phyloP scores from a whole-genome alignment of 192 early-diverging fungal genomes.

The Dissophora globulifera region DNA sequence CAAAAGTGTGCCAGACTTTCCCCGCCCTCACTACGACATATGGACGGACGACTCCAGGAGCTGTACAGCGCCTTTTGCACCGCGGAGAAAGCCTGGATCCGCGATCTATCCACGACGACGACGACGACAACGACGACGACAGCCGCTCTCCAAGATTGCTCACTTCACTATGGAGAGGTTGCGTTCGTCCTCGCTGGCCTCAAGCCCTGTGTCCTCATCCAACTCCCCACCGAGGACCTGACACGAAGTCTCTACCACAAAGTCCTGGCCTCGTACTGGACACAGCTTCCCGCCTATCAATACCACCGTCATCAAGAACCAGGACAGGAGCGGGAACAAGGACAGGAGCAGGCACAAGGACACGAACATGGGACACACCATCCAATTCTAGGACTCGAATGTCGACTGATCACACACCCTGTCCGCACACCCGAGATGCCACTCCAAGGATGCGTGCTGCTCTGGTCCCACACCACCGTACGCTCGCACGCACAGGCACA shows the following conservation, averaged over 20 bases:
- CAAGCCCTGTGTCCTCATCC: conserved; percentile 40
- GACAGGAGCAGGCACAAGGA: neutral
- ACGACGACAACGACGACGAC: neutral
- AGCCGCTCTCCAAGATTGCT: conserved; percentile 21
- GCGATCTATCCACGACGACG: neutral
- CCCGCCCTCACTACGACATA: too few relatives aligned
- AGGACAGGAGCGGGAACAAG: neutral
- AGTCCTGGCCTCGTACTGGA: conserved; percentile 14
- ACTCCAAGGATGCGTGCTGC: conserved; percentile 26
- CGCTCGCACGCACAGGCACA: conserved; percentile 10
- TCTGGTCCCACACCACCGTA: conserved; percentile 19
- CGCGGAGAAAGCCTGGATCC: conserved; percentile 25
- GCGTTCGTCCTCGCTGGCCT: conserved; percentile 38
- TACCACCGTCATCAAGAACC: neutral
- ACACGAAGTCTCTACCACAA: conserved; percentile 7
- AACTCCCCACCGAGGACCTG: conserved; percentile 13
- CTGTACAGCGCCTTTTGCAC: conserved; percentile 3
- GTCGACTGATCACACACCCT: conserved; percentile 20
- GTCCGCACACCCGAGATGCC: conserved; percentile 44
- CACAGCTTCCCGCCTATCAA: conserved; percentile 7
- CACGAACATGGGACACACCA: too few relatives aligned
- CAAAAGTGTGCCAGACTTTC: too few relatives aligned
- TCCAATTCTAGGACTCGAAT: conserved; percentile 28
- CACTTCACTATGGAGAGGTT: conserved; percentile 41
- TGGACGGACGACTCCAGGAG: too few relatives aligned